Conservation (phyloP, 306 rosid genomes). For the Cucurbita moschata region DNA sequence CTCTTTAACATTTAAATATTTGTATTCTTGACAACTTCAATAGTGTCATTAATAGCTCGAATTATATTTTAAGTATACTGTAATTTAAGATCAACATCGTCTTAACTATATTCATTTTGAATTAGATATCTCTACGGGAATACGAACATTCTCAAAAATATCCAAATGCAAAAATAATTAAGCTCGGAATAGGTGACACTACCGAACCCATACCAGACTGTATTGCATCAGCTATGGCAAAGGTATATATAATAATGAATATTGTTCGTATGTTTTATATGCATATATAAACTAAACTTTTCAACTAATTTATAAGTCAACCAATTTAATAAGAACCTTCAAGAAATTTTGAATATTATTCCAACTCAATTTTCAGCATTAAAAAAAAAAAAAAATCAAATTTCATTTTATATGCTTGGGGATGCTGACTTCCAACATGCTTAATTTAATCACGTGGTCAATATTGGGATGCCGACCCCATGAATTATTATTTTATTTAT, state of each 20-base stretch:
- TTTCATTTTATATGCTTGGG: neutral
- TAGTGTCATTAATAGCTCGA: too few relatives aligned
- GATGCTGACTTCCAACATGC: neutral
- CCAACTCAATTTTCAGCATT: neutral
- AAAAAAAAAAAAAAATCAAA: neutral
- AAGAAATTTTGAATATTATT: neutral
- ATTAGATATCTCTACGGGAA: conserved; percentile 29
- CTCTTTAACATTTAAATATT: too few relatives aligned
- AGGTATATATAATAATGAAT: neutral
- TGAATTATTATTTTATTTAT: neutral
- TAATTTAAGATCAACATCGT: too few relatives aligned
- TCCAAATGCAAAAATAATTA: conserved; percentile 33
- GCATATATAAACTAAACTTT: too few relatives aligned
- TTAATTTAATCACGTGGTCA: neutral
- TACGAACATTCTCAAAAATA: conserved; percentile 18
- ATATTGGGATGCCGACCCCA: neutral
- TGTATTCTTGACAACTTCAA: too few relatives aligned
- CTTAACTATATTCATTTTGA: neutral
- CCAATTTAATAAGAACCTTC: too few relatives aligned
- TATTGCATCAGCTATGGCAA: conserved; percentile 46
- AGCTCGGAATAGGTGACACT: conserved; percentile 59
- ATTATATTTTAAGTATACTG: too few relatives aligned
- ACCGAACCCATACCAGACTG: conserved; percentile 48
- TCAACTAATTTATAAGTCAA: neutral
- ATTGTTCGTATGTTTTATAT: too few relatives aligned